Evolutionary conservation across 495 filamentous ascomycete species (phyloP).

Genomic region (Xylaria acuta): DNA sequence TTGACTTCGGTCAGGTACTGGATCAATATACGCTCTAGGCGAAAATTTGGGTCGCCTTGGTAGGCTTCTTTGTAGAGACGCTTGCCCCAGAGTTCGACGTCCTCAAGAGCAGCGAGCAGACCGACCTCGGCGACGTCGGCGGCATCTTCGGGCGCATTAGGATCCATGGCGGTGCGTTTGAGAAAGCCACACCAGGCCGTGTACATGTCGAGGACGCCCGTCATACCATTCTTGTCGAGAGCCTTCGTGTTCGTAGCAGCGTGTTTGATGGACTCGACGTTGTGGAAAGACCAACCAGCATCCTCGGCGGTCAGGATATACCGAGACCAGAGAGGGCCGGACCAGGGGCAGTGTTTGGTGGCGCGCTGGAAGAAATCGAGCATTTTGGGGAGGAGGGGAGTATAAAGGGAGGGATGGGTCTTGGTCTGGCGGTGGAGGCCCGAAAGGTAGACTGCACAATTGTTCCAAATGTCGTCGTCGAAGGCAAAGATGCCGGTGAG

Average conservation of each 20-base stretch:
- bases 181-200: constrained; percentile 93
- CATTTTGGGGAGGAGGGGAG: constrained; percentile 46
- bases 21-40: constrained; percentile 88
- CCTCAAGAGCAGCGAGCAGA: constrained; percentile 81
- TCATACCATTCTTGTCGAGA: constrained; percentile 73
- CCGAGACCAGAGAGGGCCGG: constrained; percentile 86
- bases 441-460: constrained; percentile 76
- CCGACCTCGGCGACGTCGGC: constrained; percentile 91
- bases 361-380: constrained; percentile 67
- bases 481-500: constrained; percentile 69
- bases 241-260: constrained; percentile 83
- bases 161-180: constrained; percentile 77
- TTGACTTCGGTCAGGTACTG: constrained; percentile 82
- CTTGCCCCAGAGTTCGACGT: constrained; percentile 77
- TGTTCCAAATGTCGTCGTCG: constrained; percentile 76
- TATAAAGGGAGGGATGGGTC: constrained; percentile 29
- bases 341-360: constrained; percentile 90
- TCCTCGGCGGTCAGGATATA: constrained; percentile 83
- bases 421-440: constrained; percentile 45
- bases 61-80: constrained; percentile 75
- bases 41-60: constrained; percentile 83
- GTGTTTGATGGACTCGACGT: constrained; percentile 89
- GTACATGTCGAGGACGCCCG: constrained; percentile 86
- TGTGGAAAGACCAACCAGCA: constrained; percentile 72
- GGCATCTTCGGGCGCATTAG: constrained; percentile 81